Conservation (phyloP, 23 red algal genomes). For the Chondrus crispus region DNA sequence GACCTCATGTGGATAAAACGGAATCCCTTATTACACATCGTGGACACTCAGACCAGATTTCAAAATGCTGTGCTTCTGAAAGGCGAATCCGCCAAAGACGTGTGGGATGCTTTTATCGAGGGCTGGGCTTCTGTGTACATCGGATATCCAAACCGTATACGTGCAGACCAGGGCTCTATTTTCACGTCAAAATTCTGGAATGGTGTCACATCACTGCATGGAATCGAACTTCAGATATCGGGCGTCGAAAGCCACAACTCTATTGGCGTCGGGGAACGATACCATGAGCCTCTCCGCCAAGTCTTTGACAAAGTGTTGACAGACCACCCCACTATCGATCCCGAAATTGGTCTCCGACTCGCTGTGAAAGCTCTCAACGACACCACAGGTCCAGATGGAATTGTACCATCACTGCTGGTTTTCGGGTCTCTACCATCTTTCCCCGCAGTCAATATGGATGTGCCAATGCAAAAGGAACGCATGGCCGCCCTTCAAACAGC, state of each 20-base stretch:
- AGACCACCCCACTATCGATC: neutral
- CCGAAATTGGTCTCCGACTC: neutral
- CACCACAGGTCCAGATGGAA: slow-evolving; percentile 14
- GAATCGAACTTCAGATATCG: slow-evolving; percentile 1
- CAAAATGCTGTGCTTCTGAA: neutral
- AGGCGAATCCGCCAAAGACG: neutral
- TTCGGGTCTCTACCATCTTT: slow-evolving; percentile 1
- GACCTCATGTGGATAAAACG: slow-evolving; percentile 13
- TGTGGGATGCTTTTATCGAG: slow-evolving; percentile 45
- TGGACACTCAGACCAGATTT: slow-evolving; percentile 8
- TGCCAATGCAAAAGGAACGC: neutral
- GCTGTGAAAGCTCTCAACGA: slow-evolving; percentile 29
- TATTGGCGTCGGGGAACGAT: slow-evolving; percentile 3
- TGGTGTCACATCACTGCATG: neutral
- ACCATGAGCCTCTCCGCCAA: slow-evolving; percentile 3
- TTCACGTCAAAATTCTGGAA: slow-evolving; percentile 35
- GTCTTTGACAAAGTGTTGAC: neutral
- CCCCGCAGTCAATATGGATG: neutral
- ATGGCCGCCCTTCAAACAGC: neutral
- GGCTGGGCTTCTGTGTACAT: slow-evolving; percentile 8
- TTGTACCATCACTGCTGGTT: slow-evolving; percentile 40
- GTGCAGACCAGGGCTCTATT: slow-evolving; percentile 6
- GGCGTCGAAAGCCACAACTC: slow-evolving; percentile 10
- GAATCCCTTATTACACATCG: slow-evolving; percentile 2
- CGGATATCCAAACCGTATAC: neutral